Base-by-base conservation (phyloP, 768 basidiomycete species). In the Leccinum aurantiacum region DNA sequence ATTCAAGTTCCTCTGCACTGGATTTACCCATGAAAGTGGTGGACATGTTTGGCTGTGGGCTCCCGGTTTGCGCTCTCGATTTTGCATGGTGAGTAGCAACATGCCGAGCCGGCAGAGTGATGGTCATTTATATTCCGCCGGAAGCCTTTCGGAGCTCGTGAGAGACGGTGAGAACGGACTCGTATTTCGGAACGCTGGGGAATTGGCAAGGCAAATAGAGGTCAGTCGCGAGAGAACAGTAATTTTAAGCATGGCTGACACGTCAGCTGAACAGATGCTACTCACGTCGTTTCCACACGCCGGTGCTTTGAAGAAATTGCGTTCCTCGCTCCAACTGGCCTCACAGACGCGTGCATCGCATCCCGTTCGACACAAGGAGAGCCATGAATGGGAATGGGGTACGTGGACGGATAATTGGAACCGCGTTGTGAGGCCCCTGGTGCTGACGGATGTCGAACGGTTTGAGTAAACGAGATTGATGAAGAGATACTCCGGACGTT, bases 11-110 rank as follows among this genome's bases (percentile, higher is more conserved):
- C 0, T 95, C 93, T 2, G 90, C 84, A 1, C 76, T 95, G 58
- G 97, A 99, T 74, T 78, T 99, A 57, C 97, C 97, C 3, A 99
- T 99, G 97, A 99, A 99, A 74, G 87, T 99, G 5, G 94, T 99
- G 7, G 97, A 99, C 73, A 98, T 98, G 96, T 98, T 98, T 76
- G 97, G 97, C 4, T 98, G 95, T 66, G 89, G 89, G 5, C 78
- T 98, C 58, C 96, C 96, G 0, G 97, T 98, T 8, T 90, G 95
- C 62, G 95, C 97, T 0, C 80, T 94, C 3, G 80, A 87, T 53
- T 99, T 96, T 69, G 76, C 80, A 46, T 96, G 93, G 95, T 95
- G 62, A n/a, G 84, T 65, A 13, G 29, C 31, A 31, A 31, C 59
- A 15, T 29, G 53, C 22, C n/a, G 44, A 56, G 47, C 56, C 22